Evolutionary conservation across 495 filamentous ascomycete species (phyloP), one percentile per base, ranked within the genome.

Genomic region (Cryomyces minteri): DNA sequence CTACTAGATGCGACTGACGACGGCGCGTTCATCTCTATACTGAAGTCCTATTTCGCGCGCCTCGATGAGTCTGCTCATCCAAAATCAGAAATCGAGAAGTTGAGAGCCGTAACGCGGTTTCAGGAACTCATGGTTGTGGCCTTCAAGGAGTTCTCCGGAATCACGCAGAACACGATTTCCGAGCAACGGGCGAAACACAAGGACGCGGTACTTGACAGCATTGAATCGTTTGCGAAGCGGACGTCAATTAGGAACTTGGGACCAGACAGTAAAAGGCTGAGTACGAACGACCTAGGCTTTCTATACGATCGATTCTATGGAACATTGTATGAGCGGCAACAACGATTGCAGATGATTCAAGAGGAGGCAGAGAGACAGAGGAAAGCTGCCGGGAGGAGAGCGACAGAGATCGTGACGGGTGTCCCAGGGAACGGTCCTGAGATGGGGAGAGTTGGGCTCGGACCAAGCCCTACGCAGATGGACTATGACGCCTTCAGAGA

Each of bases 81-180:
- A 0, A 84, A 79, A 51, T 94, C 85, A 0, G 85, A 93, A 54
- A 95, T 96, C 51, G 77, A 85, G 1, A 96, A 95, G 57, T 65
- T 94, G 25, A 72, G 88, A 48, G 84, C 85, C 6, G 88, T 98
- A 34, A 98, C 92, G 0, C 73, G 83, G 39, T 98, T 98, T 61
- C 90, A 98, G 58, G 90, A 96, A 55, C 70, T 98, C 44, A 94
- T 98, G 84, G 90, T 98, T 3, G 88, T 95, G 4, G 90, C 90
- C 9, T 96, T 96, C 67, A 94, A 92, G 48, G 90, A 98, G 54
- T 98, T 98, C 53, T 79, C 88, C 1, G 84, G 77, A 6, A 94
- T 98, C 55, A 98, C 90, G 0, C 88, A 96, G 55, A 78, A 73
- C 53, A 94, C 81, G 34, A 86, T 98, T 44, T 77, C 74, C 3